Evolutionary conservation across 2,329 filamentous ascomycete genomes (phyloP).

Genomic region (Bipolaris zeicola): DNA sequence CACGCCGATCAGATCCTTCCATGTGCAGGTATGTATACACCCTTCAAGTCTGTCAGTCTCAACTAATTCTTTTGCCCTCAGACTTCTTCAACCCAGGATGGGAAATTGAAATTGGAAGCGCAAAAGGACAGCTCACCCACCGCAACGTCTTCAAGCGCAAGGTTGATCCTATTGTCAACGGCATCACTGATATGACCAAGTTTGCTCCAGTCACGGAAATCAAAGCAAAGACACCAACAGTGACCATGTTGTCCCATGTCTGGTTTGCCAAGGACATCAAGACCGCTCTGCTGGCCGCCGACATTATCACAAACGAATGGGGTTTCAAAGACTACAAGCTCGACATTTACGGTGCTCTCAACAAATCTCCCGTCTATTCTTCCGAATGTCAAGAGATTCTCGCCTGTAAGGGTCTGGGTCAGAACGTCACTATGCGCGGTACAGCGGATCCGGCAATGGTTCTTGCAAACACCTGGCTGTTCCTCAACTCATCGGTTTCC

Average conservation of each 20-base stretch:
- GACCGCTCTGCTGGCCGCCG: slow-evolving; percentile 66
- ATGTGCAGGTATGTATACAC: slow-evolving; percentile 35
- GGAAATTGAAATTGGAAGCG: slow-evolving; percentile 66
- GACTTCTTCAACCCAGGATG: slow-evolving; percentile 69
- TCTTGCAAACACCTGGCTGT: slow-evolving; percentile 50
- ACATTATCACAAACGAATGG: slow-evolving; percentile 69
- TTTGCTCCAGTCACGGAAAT: slow-evolving; percentile 66
- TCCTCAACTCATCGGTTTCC: slow-evolving; percentile 62
- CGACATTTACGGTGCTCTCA: slow-evolving; percentile 67
- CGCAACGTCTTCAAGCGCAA: slow-evolving; percentile 64
- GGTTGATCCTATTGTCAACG: slow-evolving; percentile 69
- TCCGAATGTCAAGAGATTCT: slow-evolving; percentile 64
- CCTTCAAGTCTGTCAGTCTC: not conserved
- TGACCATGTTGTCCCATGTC: slow-evolving; percentile 69
- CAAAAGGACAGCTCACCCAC: slow-evolving; percentile 62
- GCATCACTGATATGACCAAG: slow-evolving; percentile 67
- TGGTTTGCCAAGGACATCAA: slow-evolving; percentile 68
- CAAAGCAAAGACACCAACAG: slow-evolving; percentile 63
- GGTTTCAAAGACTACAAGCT: slow-evolving; percentile 69
- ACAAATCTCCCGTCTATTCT: slow-evolving; percentile 66
- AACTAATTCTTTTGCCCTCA: slow-evolving; percentile 38
- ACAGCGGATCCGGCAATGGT: slow-evolving; percentile 60
- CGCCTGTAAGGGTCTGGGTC: slow-evolving; percentile 59
- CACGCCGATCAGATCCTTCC: slow-evolving; percentile 62
- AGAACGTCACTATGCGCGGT: slow-evolving; percentile 59